Conservation (phyloP, 306 rosid species). For the Casuarina glauca region DNA sequence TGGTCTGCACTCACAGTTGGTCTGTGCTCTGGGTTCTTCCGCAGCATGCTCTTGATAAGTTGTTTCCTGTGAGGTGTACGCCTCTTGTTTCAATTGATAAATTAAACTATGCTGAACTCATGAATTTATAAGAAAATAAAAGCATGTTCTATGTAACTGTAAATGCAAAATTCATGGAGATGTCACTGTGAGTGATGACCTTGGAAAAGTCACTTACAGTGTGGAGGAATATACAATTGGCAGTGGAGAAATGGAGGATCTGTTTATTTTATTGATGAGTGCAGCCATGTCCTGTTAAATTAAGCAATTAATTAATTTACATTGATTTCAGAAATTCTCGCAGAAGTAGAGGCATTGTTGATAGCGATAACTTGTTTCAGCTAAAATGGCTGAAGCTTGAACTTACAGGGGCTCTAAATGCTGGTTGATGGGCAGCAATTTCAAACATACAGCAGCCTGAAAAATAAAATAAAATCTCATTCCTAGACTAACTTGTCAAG, state of each 20-base stretch:
- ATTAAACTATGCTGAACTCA: slow-evolving; percentile 20
- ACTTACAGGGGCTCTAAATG: slow-evolving; percentile 90
- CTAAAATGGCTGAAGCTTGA: slow-evolving; percentile 25
- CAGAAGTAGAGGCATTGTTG: slow-evolving; percentile 21
- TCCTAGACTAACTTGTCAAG: slow-evolving; percentile 25
- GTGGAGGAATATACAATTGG: slow-evolving; percentile 90
- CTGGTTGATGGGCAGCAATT: slow-evolving; percentile 88
- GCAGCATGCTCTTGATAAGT: slow-evolving; percentile 89
- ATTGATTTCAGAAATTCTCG: slow-evolving; percentile 4
- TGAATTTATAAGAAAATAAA: slow-evolving; percentile 1
- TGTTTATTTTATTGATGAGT: slow-evolving; percentile 85
- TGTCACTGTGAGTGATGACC: neutral
- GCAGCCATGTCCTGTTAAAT: slow-evolving; percentile 88
- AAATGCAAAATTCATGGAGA: neutral
- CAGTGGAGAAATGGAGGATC: slow-evolving; percentile 87
- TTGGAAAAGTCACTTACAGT: slow-evolving; percentile 55
- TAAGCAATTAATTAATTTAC: slow-evolving; percentile 28
- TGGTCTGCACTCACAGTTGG: slow-evolving; percentile 72
- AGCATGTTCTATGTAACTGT: neutral
- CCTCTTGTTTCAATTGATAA: slow-evolving; percentile 27
- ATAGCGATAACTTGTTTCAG: slow-evolving; percentile 24
- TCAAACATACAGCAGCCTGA: slow-evolving; percentile 97
- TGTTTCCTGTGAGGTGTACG: slow-evolving; percentile 66
- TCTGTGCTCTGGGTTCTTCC: slow-evolving; percentile 96
- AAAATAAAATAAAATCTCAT: slow-evolving; percentile 30